These are phyloP conservation scores for Viola pubescens DNA, from an alignment of 441 rosid genomes.

Conservation along the genomic window DNA sequence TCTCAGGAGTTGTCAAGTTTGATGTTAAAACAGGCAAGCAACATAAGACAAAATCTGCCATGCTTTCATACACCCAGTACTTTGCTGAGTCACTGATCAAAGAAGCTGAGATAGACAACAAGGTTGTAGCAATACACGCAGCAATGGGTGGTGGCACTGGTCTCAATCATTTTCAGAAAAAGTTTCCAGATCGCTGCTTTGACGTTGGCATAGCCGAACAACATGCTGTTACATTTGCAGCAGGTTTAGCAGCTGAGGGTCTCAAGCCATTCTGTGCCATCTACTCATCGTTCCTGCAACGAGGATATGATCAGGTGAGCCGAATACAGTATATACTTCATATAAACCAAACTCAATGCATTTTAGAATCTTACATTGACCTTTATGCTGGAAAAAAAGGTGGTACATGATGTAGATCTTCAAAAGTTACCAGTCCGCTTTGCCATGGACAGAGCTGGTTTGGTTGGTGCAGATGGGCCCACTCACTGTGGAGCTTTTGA, in stretches of 20 bases:
- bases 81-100: slow-evolving; percentile 57
- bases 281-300: slow-evolving; percentile 66
- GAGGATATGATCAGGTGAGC: slow-evolving; percentile 70
- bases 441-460: slow-evolving; percentile 63
- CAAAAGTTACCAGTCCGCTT: slow-evolving; percentile 66
- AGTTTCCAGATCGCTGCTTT: slow-evolving; percentile 70
- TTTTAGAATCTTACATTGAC: slow-evolving; percentile 3
- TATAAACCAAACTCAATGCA: background rate
- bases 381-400: slow-evolving; percentile 27
- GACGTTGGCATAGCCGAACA: slow-evolving; percentile 82
- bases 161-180: slow-evolving; percentile 60
- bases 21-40: slow-evolving; percentile 57
- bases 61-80: slow-evolving; percentile 50
- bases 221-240: slow-evolving; percentile 74
- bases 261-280: slow-evolving; percentile 76
- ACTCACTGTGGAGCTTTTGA: slow-evolving; percentile 80
- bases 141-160: slow-evolving; percentile 88
- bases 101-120: slow-evolving; percentile 59
- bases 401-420: slow-evolving; percentile 74
- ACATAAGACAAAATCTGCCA: slow-evolving; percentile 44
- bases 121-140: slow-evolving; percentile 64
- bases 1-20: slow-evolving; percentile 58
- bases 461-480: slow-evolving; percentile 78
- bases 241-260: slow-evolving; percentile 70
- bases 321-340: background rate